Percentiles rank a stretch among this genome's conserved stretches.
phyloP scores from a whole-genome alignment of 352 stramenopile species.

The Pythium coloratum region DNA sequence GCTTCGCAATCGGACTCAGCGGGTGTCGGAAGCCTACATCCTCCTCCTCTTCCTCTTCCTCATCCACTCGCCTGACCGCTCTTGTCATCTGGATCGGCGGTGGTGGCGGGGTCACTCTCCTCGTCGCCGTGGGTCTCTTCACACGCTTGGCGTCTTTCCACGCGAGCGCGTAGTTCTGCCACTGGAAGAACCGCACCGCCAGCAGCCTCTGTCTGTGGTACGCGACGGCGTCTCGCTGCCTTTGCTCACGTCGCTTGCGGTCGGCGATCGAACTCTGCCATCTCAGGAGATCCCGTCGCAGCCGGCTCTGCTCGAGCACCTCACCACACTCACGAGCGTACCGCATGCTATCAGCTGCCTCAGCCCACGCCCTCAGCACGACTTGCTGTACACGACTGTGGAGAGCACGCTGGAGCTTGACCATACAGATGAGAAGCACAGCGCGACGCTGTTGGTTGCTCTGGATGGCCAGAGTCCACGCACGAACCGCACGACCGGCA shows the following conservation, averaged over 20 bases:
- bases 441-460: constrained; percentile 40
- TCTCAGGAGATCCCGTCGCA: background rate
- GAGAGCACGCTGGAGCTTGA: constrained; percentile 41
- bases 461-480: constrained; percentile 10
- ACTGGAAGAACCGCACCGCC: constrained; percentile 60
- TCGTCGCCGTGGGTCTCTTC: background rate
- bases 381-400: constrained; percentile 6
- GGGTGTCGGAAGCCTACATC: constrained; percentile 28
- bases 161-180: constrained; percentile 73
- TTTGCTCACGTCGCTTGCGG: constrained; percentile 9
- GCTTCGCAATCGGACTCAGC: constrained; percentile 62
- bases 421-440: constrained; percentile 47
- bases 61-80: background rate
- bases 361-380: constrained; percentile 9
- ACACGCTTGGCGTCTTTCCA: constrained; percentile 48
- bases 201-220: constrained; percentile 39
- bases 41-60: background rate
- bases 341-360: background rate
- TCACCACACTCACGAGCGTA: constrained; percentile 2
- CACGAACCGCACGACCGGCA: background rate
- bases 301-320: background rate
- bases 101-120: background rate
- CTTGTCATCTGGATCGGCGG: background rate
- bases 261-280: constrained; percentile 16
- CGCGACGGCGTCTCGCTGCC: constrained; percentile 20